Evolutionary conservation across 768 basidiomycete genomes (phyloP).

Genomic region (Boletus subcaerulescens): DNA sequence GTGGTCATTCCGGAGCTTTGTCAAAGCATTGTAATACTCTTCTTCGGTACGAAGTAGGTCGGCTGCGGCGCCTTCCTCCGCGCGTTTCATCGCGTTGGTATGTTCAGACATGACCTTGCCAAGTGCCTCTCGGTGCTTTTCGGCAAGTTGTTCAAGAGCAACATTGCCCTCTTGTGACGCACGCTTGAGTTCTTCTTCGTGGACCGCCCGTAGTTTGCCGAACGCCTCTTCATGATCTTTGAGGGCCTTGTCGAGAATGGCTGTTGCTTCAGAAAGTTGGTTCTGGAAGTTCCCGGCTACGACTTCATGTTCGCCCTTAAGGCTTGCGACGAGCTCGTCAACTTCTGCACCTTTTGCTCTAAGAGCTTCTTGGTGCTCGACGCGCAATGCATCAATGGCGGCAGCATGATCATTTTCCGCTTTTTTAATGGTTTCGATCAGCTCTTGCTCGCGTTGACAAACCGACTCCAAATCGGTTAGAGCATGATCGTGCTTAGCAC

Average conservation of each 20-base stretch:
- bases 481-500: conserved; percentile 54
- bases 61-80: conserved; percentile 56
- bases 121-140: conserved; percentile 54
- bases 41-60: conserved; percentile 69
- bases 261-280: conserved; percentile 44
- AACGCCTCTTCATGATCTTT: conserved; percentile 61
- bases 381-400: conserved; percentile 46
- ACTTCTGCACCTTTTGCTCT: conserved; percentile 41
- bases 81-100: conserved; percentile 52
- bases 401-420: conserved; percentile 48
- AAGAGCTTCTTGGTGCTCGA: conserved; percentile 45
- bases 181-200: conserved; percentile 50
- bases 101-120: conserved; percentile 52
- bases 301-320: conserved; percentile 50
- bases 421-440: conserved; percentile 48
- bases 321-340: conserved; percentile 38
- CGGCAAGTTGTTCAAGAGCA: conserved; percentile 43
- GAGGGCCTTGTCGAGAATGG: conserved; percentile 45
- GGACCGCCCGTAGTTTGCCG: conserved; percentile 52
- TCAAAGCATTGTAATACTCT: conserved; percentile 78
- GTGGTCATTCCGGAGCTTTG: conserved; percentile 73
- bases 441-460: conserved; percentile 52
- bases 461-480: conserved; percentile 52
- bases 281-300: conserved; percentile 37
- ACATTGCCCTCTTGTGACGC: conserved; percentile 55